phyloP scores from a whole-genome alignment of 2,329 filamentous ascomycete genomes.

The Penicillium sp. region DNA sequence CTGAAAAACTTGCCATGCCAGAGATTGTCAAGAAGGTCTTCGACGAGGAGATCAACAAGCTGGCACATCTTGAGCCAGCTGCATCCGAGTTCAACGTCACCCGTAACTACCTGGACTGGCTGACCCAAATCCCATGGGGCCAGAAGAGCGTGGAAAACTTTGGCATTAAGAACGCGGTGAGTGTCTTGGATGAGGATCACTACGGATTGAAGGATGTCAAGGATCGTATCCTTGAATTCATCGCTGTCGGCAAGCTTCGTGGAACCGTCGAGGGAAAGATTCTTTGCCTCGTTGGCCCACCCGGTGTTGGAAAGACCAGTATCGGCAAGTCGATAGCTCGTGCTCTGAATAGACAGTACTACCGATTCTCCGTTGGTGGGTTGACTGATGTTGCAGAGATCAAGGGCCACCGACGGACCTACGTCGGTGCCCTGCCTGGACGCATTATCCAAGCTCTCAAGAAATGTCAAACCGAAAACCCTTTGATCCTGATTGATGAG shows the following conservation, averaged over 20 bases:
- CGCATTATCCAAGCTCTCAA: conserved; percentile 98
- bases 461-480: conserved; percentile 98
- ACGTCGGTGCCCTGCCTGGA: conserved; percentile 91
- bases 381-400: conserved; percentile 97
- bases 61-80: conserved; percentile 89
- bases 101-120: conserved; percentile 96
- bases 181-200: conserved; percentile 91
- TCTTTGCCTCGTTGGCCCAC: conserved; percentile 92
- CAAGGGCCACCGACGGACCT: conserved; percentile 94
- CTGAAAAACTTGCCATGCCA: conserved; percentile 90
- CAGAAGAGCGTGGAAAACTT: conserved; percentile 96
- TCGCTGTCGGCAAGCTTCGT: conserved; percentile 93
- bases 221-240: conserved; percentile 96
- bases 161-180: conserved; percentile 84
- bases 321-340: conserved; percentile 98
- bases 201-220: conserved; percentile 98
- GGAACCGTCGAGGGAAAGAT: conserved; percentile 99
- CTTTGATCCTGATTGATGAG: conserved; percentile 92
- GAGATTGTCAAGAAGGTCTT: conserved; percentile 96
- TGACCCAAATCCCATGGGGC: conserved; percentile 97
- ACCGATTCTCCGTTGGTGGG: conserved; percentile 95
- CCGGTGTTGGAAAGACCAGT: conserved; percentile 96
- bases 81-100: conserved; percentile 99
- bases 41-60: conserved; percentile 96
- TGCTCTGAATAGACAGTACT: conserved; percentile 93